Evolutionary conservation across 2,329 filamentous ascomycete genomes (phyloP), one percentile per base, ranked within the genome.

Genomic region (Huntiella moniliformis): DNA sequence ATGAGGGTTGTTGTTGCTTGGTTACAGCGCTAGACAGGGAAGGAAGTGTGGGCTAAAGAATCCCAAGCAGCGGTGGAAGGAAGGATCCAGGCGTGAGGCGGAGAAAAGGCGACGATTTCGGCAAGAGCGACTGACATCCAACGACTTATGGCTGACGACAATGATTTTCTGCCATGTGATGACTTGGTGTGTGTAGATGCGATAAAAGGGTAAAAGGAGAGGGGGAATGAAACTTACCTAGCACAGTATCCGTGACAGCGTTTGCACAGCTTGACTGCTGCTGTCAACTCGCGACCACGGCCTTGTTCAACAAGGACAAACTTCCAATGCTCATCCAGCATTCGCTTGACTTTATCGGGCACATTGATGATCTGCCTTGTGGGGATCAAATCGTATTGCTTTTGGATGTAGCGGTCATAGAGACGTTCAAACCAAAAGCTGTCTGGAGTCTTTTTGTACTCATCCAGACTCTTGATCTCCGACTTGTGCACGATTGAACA

Each of bases 351-450:
- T 58, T 82, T 84, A 54, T 81, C 80, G 4, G 91, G 91, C 41
- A 98, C 91, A 58, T 98, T 98, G 66, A 96, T 88, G 56, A 98
- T 91, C 56, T 82, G 77, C 50, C 73, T 75, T 11, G 87, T 93
- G 1, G 91, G 88, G 51, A 98, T 88, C 46, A 95, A 82, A 56
- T 98, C 91, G 69, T 96, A 96, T 62, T 88, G 87, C 52, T 93
- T 87, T 59, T 94, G 86, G 52, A 98, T 96, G 65, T 96, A 98
- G 49, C 91, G 82, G 64, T 98, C 91, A 61, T 93, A 96, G 55
- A 96, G 75, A 59, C 95, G 93, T 57, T 94, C 88, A 60, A 84
- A 98, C 82, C 87, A 98, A 61, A 98, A 98, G 54, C 73, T 78
- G 62, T 98, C 84, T 55, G 81, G 80, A 18, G 70, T 74, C 60